Conservation (phyloP, 1,284 basidiomycete species). For the Kalmanozyma brasiliensis region DNA sequence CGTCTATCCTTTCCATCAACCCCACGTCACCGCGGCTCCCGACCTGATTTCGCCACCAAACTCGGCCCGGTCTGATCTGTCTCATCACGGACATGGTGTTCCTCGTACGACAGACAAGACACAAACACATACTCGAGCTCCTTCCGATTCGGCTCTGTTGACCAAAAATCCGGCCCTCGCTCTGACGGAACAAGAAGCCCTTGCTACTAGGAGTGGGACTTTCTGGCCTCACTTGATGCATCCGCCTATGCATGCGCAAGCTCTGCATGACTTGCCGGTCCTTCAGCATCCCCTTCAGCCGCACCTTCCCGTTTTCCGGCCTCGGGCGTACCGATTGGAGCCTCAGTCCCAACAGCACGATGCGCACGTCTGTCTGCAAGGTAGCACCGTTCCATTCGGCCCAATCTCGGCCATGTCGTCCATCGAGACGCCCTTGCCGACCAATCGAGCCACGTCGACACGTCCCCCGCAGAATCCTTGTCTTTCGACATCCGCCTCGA, state of each 20-base stretch:
- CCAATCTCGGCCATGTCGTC: background rate
- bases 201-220: conserved; percentile 6
- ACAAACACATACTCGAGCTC: conserved; percentile 7
- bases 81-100: no score
- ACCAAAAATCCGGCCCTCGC: conserved; percentile 11
- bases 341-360: conserved; percentile 1
- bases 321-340: no score
- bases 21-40: background rate
- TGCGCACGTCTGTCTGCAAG: background rate
- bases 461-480: no score
- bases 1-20: background rate
- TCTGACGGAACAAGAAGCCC: conserved; percentile 11
- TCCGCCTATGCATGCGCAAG: background rate
- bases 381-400: background rate
- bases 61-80: background rate
- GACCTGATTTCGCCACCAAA: background rate
- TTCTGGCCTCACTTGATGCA: background rate
- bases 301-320: no score
- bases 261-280: background rate
- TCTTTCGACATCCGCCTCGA: no score
- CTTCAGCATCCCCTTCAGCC: no score
- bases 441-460: background rate
- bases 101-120: background rate
- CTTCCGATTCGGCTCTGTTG: conserved; percentile 11
- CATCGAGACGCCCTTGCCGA: background rate